Percentiles rank a stretch among this genome's conserved stretches.
phyloP scores from a whole-genome alignment of 345 rosid species.

The Gossypium raimondii region DNA sequence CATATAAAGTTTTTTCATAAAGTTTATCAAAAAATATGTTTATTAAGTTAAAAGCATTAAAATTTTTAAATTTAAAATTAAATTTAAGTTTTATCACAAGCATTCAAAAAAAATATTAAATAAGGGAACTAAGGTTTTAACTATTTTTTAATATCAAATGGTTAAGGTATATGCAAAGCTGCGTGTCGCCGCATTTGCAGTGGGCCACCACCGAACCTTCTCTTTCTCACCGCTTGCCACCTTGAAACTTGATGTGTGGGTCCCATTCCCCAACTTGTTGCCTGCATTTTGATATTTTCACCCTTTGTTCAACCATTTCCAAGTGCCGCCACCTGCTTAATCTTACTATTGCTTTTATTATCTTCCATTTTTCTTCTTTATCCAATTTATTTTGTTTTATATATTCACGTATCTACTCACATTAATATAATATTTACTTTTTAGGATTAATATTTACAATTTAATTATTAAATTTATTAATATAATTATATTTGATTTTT shows the following conservation, averaged over 20 bases:
- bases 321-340: neutral
- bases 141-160: no score
- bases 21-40: no score
- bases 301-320: neutral
- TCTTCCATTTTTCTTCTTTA: neutral
- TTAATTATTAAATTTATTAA: no score
- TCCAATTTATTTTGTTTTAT: neutral
- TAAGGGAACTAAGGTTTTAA: neutral
- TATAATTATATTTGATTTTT: no score
- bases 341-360: neutral
- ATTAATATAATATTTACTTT: no score
- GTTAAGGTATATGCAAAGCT: constrained; percentile 1
- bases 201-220: constrained; percentile 33
- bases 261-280: neutral
- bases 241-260: neutral
- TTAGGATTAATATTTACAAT: no score
- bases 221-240: neutral
- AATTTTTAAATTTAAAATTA: no score
- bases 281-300: neutral
- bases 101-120: no score
- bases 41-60: no score
- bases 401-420: no score
- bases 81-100: no score
- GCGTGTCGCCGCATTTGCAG: constrained; percentile 44
- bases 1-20: no score